Evolutionary conservation across 2,329 filamentous ascomycete genomes (phyloP).

Genomic region (Fonsecaea pedrosoi): DNA sequence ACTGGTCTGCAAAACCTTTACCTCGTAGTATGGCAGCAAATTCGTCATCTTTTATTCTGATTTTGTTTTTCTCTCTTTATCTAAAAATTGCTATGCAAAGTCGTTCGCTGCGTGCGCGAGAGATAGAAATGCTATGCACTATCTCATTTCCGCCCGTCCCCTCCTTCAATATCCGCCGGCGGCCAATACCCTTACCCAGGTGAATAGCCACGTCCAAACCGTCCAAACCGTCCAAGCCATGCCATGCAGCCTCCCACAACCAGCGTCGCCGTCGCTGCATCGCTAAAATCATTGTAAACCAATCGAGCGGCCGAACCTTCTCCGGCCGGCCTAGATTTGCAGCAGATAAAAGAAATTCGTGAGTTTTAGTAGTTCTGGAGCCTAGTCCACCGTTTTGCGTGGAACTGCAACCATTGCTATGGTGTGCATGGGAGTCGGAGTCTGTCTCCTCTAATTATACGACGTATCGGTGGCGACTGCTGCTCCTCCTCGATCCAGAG

Average conservation of each 20-base stretch:
- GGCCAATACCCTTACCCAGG: neutral
- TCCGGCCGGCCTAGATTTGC: neutral
- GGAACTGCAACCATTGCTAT: neutral
- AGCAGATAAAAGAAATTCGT: constrained; percentile 31
- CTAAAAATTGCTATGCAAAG: neutral
- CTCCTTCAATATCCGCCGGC: neutral
- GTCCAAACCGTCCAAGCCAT: neutral
- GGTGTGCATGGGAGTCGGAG: neutral
- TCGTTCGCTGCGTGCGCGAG: neutral
- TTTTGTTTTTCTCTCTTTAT: neutral
- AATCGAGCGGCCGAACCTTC: neutral
- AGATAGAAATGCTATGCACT: neutral
- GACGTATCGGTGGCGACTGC: constrained; percentile 39
- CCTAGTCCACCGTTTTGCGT: constrained; percentile 4
- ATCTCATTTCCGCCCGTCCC: neutral
- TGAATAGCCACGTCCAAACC: neutral
- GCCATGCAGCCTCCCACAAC: neutral
- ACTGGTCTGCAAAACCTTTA: too few species aligned
- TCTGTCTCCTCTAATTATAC: constrained; percentile 20
- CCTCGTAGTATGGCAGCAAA: neutral
- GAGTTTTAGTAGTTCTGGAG: constrained; percentile 1
- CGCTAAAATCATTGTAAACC: constrained; percentile 22
- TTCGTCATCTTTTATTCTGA: neutral
- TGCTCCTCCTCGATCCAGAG: constrained; percentile 39
- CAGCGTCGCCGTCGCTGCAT: constrained; percentile 12